Percentiles rank a stretch among this genome's conserved stretches.
These are phyloP conservation scores for Zasmidium cellare DNA, from an alignment of 2,329 filamentous ascomycete species.

Conservation along the genomic window DNA sequence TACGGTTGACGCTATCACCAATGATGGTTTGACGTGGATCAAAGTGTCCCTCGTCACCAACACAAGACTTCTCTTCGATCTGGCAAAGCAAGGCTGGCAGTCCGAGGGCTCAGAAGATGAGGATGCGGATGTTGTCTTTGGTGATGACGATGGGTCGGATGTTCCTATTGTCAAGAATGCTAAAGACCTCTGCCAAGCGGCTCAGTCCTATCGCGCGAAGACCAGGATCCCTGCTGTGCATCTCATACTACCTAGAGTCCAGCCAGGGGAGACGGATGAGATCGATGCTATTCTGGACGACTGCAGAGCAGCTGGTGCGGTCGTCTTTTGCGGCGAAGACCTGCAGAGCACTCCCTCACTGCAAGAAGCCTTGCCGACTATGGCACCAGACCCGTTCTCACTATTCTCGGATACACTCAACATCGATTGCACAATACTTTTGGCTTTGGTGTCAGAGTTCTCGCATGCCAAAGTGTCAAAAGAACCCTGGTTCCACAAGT, in stretches of 20 bases:
- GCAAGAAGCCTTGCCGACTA: conserved; percentile 26
- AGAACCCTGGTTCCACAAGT: conserved; percentile 57
- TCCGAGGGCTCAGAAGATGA: conserved; percentile 49
- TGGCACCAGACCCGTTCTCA: conserved; percentile 42
- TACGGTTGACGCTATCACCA: conserved; percentile 64
- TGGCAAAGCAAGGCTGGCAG: conserved; percentile 68
- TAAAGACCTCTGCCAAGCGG: conserved; percentile 58
- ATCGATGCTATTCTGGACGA: conserved; percentile 58
- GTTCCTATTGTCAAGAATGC: conserved; percentile 63
- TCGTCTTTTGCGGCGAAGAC: conserved; percentile 34
- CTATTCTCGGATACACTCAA: conserved; percentile 51
- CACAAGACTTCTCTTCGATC: conserved; percentile 64
- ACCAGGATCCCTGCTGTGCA: conserved; percentile 61
- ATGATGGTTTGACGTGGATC: conserved; percentile 65
- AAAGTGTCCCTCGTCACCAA: conserved; percentile 68
- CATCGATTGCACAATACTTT: conserved; percentile 68
- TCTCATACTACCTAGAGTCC: conserved; percentile 62
- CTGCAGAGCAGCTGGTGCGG: conserved; percentile 53
- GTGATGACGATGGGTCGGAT: conserved; percentile 50
- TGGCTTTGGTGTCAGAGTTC: conserved; percentile 73
- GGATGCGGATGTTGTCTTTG: conserved; percentile 37
- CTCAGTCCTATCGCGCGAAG: conserved; percentile 56
- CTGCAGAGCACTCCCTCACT: conserved; percentile 21
- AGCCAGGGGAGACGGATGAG: conserved; percentile 50
- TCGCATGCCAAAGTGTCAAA: conserved; percentile 57